phyloP scores from a whole-genome alignment of 192 early-diverging fungal genomes.

The Backusella parvicylindrica region DNA sequence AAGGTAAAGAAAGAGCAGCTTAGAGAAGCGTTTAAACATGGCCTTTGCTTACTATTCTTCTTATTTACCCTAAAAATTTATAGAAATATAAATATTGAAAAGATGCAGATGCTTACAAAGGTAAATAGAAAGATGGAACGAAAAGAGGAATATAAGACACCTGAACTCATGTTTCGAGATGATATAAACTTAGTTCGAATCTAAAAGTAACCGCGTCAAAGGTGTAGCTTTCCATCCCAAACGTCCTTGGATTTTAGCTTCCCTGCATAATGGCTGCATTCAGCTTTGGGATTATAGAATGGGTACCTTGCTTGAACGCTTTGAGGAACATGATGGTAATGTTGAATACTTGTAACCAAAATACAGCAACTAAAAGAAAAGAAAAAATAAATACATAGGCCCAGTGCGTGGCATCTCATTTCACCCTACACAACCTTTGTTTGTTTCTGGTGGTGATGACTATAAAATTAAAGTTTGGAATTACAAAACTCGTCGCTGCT shows the following conservation, averaged over 20 bases:
- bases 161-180: neutral
- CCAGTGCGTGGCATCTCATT: slow-evolving; percentile 97
- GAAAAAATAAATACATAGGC: slow-evolving; percentile 47
- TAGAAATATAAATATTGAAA: slow-evolving; percentile 18
- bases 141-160: neutral
- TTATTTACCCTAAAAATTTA: neutral
- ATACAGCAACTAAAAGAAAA: neutral
- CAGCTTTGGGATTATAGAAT: slow-evolving; percentile 99
- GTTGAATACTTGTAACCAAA: neutral
- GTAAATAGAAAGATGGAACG: slow-evolving; percentile 41
- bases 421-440: slow-evolving; percentile 93
- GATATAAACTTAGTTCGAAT: slow-evolving; percentile 83
- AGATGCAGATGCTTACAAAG: slow-evolving; percentile 82
- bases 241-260: slow-evolving; percentile 97
- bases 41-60: neutral
- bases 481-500: slow-evolving; percentile 93
- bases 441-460: slow-evolving; percentile 98
- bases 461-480: slow-evolving; percentile 99
- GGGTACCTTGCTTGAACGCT: slow-evolving; percentile 95
- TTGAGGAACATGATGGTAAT: slow-evolving; percentile 98
- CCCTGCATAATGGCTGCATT: slow-evolving; percentile 95
- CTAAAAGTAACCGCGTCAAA: slow-evolving; percentile 98
- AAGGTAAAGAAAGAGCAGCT: neutral
- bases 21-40: neutral
- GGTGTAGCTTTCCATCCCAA: slow-evolving; percentile 95